Evolutionary conservation across 768 basidiomycete species (phyloP).

Genomic region (Suillus sp.): DNA sequence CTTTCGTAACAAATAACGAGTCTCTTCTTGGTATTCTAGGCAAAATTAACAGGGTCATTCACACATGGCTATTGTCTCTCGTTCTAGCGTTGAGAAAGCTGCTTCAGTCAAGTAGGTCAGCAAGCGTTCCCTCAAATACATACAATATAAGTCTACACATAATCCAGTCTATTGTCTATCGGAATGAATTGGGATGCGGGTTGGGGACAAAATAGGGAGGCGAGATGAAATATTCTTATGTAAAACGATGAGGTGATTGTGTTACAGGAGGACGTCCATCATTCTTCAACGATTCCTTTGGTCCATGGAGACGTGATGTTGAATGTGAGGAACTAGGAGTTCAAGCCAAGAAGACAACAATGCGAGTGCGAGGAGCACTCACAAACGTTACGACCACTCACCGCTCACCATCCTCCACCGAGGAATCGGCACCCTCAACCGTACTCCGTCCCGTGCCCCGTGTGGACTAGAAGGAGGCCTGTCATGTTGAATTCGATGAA

Average conservation of each 20-base stretch:
- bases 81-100: conserved; percentile 74
- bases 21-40: conserved; percentile 83
- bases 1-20: conserved; percentile 84
- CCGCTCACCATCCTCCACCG: background rate
- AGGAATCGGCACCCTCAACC: conserved; percentile 2
- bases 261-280: background rate
- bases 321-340: background rate
- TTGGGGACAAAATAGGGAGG: background rate
- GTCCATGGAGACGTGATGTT: background rate
- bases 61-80: conserved; percentile 89
- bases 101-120: conserved; percentile 81
- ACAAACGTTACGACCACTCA: background rate
- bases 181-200: background rate
- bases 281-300: background rate
- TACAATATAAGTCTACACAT: background rate
- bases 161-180: background rate
- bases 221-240: background rate
- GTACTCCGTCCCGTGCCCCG: background rate
- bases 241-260: background rate
- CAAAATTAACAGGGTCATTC: conserved; percentile 85
- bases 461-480: background rate
- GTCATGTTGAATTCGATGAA: background rate
- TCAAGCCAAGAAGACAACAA: background rate
- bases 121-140: conserved; percentile 58
- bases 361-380: background rate